A percentile compares a stretch with the other conserved stretches of the same genome.
Evolutionary conservation across 1,139 yeast species (phyloP).

Genomic region (Yamadazyma triangularis): DNA sequence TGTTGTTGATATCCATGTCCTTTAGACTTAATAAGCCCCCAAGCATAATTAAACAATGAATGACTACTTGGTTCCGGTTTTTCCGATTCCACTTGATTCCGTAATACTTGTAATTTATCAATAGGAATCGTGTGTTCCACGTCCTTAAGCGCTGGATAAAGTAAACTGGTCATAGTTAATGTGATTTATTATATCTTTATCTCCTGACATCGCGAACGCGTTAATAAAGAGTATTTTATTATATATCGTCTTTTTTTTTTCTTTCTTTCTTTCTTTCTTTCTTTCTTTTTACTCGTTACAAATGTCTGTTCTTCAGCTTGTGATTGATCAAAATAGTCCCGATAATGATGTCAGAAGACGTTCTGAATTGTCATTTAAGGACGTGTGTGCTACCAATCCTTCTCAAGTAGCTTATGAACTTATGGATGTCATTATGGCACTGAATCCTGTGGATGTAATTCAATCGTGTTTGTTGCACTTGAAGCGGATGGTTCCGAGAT

Average conservation of each 20-base stretch:
- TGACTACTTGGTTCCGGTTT: constrained; percentile 77
- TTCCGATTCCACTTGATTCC: constrained; percentile 76
- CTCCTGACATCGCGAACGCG: too few species aligned
- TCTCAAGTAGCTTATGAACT: constrained; percentile 25
- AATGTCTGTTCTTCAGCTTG: too few species aligned
- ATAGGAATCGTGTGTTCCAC: constrained; percentile 57
- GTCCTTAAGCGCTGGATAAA: constrained; percentile 41
- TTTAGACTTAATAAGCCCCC: constrained; percentile 84
- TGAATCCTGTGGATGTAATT: constrained; percentile 29
- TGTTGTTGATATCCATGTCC: constrained; percentile 60
- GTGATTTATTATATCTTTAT: too few species aligned
- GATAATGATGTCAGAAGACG: constrained; percentile 31
- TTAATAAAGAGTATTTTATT: too few species aligned
- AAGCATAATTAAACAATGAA: constrained; percentile 88
- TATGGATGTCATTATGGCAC: constrained; percentile 21
- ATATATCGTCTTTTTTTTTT: too few species aligned
- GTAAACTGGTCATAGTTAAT: constrained; percentile 9
- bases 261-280: too few species aligned
- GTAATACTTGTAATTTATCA: constrained; percentile 70
- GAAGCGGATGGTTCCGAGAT: constrained; percentile 63
- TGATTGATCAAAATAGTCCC: constrained; percentile 31
- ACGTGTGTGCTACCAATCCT: constrained; percentile 26
- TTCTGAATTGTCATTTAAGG: constrained; percentile 33
- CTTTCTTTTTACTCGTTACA: too few species aligned
- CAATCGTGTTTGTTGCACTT: constrained; percentile 71